Base-by-base conservation (phyloP, 1,284 basidiomycete genomes). In the Athelia sp. region DNA sequence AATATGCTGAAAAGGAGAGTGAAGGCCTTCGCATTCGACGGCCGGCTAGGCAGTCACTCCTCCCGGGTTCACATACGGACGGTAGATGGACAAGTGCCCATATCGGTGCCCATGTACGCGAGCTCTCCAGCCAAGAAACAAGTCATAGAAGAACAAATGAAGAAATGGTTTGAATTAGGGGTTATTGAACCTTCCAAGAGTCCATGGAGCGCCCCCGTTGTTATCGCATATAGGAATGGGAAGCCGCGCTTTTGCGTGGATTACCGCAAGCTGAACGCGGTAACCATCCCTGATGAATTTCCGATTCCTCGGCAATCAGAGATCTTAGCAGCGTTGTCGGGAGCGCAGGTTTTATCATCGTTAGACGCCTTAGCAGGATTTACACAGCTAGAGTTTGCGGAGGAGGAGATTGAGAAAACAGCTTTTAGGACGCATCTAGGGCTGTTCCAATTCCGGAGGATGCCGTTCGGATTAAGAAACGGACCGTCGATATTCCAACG, bases 101-200 rank as follows among this genome's bases (percentile, higher is more conserved):
- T 66, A 2, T 57, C 61, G 1, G 40, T 60, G 9, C 60, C 65
- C 1, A 59, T 59, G 53, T 62, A 60, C 50, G 49, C 51, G 9
- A 52, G 58, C 3, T 69, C 67, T 3, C 67, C 66, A 1, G 60
- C 55, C 1, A 68, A 69, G 36, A 29, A 61, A 4, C 55, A 56
- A 45, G 61, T 66, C 1, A 68, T 70, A 3, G 61, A 68, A 19
- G 50, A 62, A 17, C 63, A 67, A 45, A 47, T 68, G 10, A 59
- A 66, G 19, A 49, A 48, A 3, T 67, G 67, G 61, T 50, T 67
- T 1, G 47, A 55, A 9, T 49, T 54, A 17, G 63, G 54, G 9
- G 62, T 71, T 4, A 69, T 70, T 14, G 61, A 68, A 50, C 59
- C 59, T 6, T 71, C 65, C 0, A 48, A 51, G 3, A 67, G 65